Conservation (phyloP, 2,329 filamentous ascomycete genomes). For the Colletotrichum sp. region DNA sequence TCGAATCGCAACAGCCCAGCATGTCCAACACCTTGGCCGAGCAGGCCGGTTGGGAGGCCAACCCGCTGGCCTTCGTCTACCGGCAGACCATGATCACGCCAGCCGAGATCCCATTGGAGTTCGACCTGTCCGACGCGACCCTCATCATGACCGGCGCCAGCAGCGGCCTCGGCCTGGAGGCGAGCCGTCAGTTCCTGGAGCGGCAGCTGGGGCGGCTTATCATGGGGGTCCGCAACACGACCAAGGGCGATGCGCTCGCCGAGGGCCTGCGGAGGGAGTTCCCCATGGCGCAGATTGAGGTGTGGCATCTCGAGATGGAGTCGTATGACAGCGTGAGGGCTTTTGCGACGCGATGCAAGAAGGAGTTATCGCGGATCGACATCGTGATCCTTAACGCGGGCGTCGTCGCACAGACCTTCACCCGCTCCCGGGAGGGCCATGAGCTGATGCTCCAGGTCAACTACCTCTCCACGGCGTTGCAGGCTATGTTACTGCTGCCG, state of each 20-base stretch:
- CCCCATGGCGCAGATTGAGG: conserved; percentile 14
- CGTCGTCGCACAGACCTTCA: not conserved
- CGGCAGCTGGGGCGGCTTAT: conserved; percentile 41
- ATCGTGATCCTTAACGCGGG: conserved; percentile 24
- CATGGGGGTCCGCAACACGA: conserved; percentile 40
- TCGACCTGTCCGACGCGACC: conserved; percentile 27
- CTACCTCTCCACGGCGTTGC: conserved; percentile 29
- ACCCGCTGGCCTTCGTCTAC: conserved; percentile 17
- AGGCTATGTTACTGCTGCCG: conserved; percentile 24
- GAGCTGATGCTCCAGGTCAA: conserved; percentile 31
- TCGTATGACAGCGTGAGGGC: conserved; percentile 15
- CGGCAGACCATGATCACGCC: conserved; percentile 13
- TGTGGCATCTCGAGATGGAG: conserved; percentile 22
- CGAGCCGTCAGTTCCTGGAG: conserved; percentile 38
- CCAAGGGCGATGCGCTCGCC: conserved; percentile 31
- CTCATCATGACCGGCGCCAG: conserved; percentile 50
- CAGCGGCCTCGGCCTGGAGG: conserved; percentile 45
- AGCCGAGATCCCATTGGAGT: conserved; percentile 8
- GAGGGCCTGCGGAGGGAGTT: conserved; percentile 17
- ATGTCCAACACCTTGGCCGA: conserved; percentile 18
- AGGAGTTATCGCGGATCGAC: conserved; percentile 9
- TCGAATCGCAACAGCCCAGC: not conserved
- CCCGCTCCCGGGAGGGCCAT: conserved; percentile 21
- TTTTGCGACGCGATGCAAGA: conserved; percentile 12
- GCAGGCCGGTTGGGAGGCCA: conserved; percentile 16